Conservation (phyloP, 2,329 filamentous ascomycete genomes). For the Aspergillus udagawae region DNA sequence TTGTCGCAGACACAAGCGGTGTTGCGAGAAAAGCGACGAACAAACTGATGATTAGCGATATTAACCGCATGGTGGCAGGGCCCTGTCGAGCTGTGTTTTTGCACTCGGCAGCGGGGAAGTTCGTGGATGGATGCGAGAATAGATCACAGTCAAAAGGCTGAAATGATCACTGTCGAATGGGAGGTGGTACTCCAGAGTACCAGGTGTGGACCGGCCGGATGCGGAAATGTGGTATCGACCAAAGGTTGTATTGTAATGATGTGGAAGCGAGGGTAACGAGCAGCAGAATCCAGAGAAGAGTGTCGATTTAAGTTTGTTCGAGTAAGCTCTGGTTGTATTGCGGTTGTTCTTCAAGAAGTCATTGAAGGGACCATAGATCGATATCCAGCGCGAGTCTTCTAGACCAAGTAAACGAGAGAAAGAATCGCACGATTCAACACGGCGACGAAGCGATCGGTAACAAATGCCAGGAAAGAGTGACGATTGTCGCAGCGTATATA, state of each 20-base stretch:
- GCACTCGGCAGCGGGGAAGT: constrained; percentile 1
- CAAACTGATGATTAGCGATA: constrained; percentile 32
- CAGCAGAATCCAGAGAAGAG: constrained; percentile 5
- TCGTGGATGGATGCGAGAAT: constrained; percentile 6
- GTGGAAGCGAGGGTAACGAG: constrained; percentile 8
- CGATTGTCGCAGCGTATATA: constrained; percentile 10
- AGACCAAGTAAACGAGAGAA: constrained; percentile 13
- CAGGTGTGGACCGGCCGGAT: constrained; percentile 32
- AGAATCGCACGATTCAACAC: constrained; percentile 12
- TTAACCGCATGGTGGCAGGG: constrained; percentile 29
- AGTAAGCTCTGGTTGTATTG: not conserved
- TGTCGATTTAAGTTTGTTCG: not conserved
- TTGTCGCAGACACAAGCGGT: constrained; percentile 57
- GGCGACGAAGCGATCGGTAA: constrained; percentile 12
- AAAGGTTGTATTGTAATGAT: constrained; percentile 5
- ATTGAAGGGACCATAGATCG: constrained; percentile 14
- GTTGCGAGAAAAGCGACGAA: constrained; percentile 39
- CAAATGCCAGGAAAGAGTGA: constrained; percentile 8
- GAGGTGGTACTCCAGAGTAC: constrained; percentile 31
- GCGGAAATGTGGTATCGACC: constrained; percentile 25
- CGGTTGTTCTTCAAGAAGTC: constrained; percentile 15
- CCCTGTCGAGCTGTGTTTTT: constrained; percentile 1
- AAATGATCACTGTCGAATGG: constrained; percentile 6
- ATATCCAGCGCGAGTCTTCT: constrained; percentile 15
- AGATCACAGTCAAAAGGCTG: constrained; percentile 1